These are phyloP conservation scores for Suhomyces emberorum DNA, from an alignment of 805 yeast species.

Conservation along the genomic window DNA sequence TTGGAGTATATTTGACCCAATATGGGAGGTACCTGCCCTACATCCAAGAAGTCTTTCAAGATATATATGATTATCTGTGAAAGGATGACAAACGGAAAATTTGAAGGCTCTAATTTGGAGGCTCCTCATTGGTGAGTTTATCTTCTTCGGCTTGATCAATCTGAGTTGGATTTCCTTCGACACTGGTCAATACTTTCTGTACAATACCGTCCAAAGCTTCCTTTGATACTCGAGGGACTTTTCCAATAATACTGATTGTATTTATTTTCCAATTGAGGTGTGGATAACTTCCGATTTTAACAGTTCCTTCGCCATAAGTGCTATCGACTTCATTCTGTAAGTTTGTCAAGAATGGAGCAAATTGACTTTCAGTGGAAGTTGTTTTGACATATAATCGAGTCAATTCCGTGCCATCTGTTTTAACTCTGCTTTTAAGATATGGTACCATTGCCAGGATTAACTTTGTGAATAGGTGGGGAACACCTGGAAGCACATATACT, in stretches of 20 bases:
- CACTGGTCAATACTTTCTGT: slow-evolving; percentile 38
- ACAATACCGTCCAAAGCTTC: slow-evolving; percentile 44
- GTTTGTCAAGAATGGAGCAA: slow-evolving; percentile 60
- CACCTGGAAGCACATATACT: slow-evolving; percentile 77
- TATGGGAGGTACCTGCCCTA: no score
- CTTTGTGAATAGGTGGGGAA: slow-evolving; percentile 67
- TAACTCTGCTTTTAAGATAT: slow-evolving; percentile 26
- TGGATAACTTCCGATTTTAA: slow-evolving; percentile 85
- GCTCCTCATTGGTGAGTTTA: slow-evolving; percentile 28
- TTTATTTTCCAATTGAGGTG: slow-evolving; percentile 62
- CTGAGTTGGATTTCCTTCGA: slow-evolving; percentile 53
- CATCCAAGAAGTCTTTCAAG: no score
- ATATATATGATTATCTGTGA: no score
- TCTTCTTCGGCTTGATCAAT: slow-evolving; percentile 58
- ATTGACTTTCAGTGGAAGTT: slow-evolving; percentile 53
- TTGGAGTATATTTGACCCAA: no score
- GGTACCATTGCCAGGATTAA: slow-evolving; percentile 47
- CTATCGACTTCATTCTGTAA: slow-evolving; percentile 42
- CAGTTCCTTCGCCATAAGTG: slow-evolving; percentile 25
- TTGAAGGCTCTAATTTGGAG: no score
- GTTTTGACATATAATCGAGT: slow-evolving; percentile 63
- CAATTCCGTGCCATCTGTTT: slow-evolving; percentile 8
- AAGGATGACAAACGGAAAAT: no score
- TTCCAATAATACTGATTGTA: slow-evolving; percentile 75
- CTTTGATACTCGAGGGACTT: slow-evolving; percentile 27